Base-by-base conservation (phyloP, 2,329 filamentous ascomycete genomes). In the Zarea fungicola region DNA sequence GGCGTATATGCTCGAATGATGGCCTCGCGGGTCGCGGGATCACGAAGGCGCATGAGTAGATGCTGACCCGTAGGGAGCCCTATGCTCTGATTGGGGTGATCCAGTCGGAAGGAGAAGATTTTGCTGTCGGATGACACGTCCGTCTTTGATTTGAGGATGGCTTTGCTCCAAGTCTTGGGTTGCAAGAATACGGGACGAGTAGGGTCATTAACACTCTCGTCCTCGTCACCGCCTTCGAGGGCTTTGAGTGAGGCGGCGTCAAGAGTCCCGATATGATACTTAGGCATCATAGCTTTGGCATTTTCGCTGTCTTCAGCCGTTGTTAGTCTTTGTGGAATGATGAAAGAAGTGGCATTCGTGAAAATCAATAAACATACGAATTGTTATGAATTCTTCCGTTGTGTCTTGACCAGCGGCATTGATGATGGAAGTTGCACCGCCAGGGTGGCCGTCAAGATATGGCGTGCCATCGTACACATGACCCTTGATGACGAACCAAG, bases 1-100 rank as follows among this genome's bases (percentile, higher is more conserved):
- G 90, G 91, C 1, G 91, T 96, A 69, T 96, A 96, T 6, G 87
- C 83, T 19, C 91, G 80, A 58, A 95, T 90, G 56, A 95, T 85
- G 26, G 83, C 75, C 60, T 92, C 85, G 39, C 73, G 72, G 0
- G 81, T 84, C 0, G 74, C 81, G 0, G 85, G 83, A 60, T 95
- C 87, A 22, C 80, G 80, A 3, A 95, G 73, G 4, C 87, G 85
- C 60, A 96, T 78, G 81, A 95, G 87, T 1, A 96, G 71, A 66
- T 96, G 91, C 61, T 96, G 88, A 14, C 91, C 91, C 0, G 87
- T 81, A 0, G 89, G 89, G 0, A 96, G 74, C 8, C 91, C 91
- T 8, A 93, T 73, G 0, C 65, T 64, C 63, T 96, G 90, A 0
- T 76, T 67, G 0, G 76, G 68, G 58, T 91, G 83, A 52, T 92